Evolutionary conservation across 2,329 filamentous ascomycete genomes (phyloP).

Genomic region (Epichloe coenophiala): DNA sequence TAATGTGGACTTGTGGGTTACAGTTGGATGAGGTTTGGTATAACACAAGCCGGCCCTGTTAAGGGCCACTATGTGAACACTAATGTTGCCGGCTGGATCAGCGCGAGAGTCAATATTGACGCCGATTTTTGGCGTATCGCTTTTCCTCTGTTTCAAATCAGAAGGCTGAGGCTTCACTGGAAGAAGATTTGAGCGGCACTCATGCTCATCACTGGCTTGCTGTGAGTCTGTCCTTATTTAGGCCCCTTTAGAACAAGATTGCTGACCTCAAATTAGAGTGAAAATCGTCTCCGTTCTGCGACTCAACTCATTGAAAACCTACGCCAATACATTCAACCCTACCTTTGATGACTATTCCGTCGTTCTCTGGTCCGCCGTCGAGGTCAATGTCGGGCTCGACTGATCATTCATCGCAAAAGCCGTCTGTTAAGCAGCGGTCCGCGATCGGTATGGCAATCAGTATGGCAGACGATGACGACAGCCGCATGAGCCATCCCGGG

Average conservation of each 20-base stretch:
- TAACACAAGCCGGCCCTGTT: neutral
- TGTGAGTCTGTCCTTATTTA: neutral
- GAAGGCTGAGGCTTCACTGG: slow-evolving; percentile 3
- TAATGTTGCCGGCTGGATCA: neutral
- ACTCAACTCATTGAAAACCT: no score
- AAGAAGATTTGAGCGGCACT: slow-evolving; percentile 2
- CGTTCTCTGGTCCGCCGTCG: no score
- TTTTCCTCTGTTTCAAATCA: neutral
- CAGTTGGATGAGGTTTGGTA: neutral
- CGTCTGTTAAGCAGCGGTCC: no score
- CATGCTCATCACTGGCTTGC: slow-evolving; percentile 2
- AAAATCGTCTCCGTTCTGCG: no score
- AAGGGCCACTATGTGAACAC: neutral
- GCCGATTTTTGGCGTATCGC: slow-evolving; percentile 2
- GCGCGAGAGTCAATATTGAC: neutral
- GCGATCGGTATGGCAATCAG: no score
- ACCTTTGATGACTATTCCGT: no score
- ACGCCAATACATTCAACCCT: no score
- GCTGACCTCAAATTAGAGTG: no score
- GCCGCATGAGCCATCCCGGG: neutral
- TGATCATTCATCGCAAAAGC: no score
- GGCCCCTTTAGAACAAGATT: no score
- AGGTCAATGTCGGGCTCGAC: no score
- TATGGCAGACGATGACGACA: no score
- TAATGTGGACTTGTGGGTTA: neutral